phyloP scores from a whole-genome alignment of 139 green algal genomes.

The Diplosphaera chodatii region DNA sequence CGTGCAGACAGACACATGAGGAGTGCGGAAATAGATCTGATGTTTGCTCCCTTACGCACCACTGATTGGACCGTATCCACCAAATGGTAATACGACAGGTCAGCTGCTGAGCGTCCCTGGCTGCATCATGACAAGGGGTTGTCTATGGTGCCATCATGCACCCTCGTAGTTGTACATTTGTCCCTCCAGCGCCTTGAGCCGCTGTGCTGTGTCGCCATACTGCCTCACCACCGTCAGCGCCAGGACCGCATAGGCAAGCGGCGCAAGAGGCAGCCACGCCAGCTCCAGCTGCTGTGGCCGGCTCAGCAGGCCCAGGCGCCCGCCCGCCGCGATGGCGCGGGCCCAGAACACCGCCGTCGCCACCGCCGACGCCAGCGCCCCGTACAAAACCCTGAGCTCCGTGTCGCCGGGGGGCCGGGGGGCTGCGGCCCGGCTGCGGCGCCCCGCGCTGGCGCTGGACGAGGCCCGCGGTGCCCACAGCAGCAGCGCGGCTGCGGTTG shows the following conservation, averaged over 20 bases:
- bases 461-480: not conserved
- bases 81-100: no score
- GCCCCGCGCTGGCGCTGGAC: not conserved
- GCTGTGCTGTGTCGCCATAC: not conserved
- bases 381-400: not conserved
- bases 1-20: no score
- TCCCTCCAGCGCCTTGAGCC: not conserved
- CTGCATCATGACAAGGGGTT: no score
- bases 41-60: no score
- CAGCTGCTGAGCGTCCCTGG: no score
- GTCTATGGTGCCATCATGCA: no score
- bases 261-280: not conserved
- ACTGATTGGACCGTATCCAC: no score
- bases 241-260: not conserved
- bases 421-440: not conserved
- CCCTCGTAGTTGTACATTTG: not conserved
- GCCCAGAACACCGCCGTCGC: not conserved
- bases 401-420: no score
- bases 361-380: not conserved
- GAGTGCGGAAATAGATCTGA: no score
- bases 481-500: not conserved
- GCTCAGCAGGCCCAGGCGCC: not conserved
- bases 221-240: not conserved
- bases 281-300: not conserved
- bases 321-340: not conserved